A percentile compares a stretch with the other conserved stretches of the same genome.
Evolutionary conservation across 495 filamentous ascomycete species (phyloP).

Genomic region (Bathelium albidoporum): DNA sequence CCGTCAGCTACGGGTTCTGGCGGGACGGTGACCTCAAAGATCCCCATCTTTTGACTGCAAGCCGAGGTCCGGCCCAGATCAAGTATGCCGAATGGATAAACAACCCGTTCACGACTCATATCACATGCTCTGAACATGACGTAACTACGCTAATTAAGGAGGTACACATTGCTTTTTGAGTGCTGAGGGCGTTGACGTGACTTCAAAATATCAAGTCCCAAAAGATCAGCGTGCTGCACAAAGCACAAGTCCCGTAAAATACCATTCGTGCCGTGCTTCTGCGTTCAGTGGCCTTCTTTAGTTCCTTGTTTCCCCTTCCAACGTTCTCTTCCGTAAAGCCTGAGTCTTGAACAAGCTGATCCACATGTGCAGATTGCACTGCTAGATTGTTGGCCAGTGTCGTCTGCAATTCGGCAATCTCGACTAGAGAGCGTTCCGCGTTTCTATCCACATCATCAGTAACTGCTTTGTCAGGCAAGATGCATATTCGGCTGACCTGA

Average conservation of each 20-base stretch:
- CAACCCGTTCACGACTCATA: neutral
- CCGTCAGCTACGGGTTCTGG: neutral
- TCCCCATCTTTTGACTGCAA: neutral
- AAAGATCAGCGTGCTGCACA: constrained; percentile 73
- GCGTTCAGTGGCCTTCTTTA: constrained; percentile 73
- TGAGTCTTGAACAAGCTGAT: constrained; percentile 79
- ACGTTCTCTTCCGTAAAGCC: constrained; percentile 73
- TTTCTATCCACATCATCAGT: constrained; percentile 41
- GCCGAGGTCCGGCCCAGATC: neutral
- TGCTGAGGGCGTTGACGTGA: neutral
- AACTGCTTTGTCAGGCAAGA: neutral
- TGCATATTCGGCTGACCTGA: constrained; percentile 52
- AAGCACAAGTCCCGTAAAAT: constrained; percentile 74
- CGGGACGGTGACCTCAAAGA: neutral
- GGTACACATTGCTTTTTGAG: too few species aligned
- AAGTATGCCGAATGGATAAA: neutral
- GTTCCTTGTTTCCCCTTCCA: constrained; percentile 76
- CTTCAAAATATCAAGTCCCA: constrained; percentile 59
- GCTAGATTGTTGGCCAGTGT: constrained; percentile 76
- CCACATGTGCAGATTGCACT: constrained; percentile 75
- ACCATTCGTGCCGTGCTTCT: constrained; percentile 77
- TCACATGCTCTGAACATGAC: neutral
- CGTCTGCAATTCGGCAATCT: constrained; percentile 87
- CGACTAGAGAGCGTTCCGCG: constrained; percentile 80
- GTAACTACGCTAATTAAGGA: too few species aligned